Conservation (phyloP, 83 land plant species). For the Picea mariana region DNA sequence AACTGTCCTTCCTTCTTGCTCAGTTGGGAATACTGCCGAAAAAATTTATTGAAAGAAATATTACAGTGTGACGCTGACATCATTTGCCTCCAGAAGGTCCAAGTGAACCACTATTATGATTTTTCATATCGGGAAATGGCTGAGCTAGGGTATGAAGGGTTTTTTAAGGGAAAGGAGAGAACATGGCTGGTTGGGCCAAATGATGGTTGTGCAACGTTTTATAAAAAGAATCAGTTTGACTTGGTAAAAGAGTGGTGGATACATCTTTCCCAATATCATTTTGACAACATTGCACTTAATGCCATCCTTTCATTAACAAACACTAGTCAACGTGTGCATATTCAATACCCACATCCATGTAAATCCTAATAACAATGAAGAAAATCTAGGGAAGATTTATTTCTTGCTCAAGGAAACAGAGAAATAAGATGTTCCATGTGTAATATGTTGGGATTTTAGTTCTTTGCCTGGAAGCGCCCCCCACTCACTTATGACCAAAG, state of each 20-base stretch:
- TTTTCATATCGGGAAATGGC: neutral
- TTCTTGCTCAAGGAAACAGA: too few species aligned
- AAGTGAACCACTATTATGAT: neutral
- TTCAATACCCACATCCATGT: neutral
- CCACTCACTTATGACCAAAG: too few species aligned
- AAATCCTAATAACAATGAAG: neutral
- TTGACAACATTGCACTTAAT: neutral
- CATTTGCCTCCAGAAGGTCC: neutral
- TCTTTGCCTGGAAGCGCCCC: too few species aligned
- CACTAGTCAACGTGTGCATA: neutral
- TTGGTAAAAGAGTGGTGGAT: neutral
- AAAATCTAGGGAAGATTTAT: neutral
- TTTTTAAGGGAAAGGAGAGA: neutral
- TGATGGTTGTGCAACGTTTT: neutral
- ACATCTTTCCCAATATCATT: neutral
- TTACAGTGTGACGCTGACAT: neutral
- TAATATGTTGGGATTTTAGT: too few species aligned
- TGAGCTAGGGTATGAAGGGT: neutral
- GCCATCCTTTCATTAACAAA: neutral
- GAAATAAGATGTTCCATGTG: too few species aligned
- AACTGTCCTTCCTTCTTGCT: too few species aligned
- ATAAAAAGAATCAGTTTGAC: neutral
- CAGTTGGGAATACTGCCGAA: too few species aligned
- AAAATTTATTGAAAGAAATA: neutral
- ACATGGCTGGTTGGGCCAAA: neutral